Evolutionary conservation across 2,329 filamentous ascomycete genomes (phyloP), one percentile per base, ranked within the genome.

Genomic region (Colletotrichum tropicale): DNA sequence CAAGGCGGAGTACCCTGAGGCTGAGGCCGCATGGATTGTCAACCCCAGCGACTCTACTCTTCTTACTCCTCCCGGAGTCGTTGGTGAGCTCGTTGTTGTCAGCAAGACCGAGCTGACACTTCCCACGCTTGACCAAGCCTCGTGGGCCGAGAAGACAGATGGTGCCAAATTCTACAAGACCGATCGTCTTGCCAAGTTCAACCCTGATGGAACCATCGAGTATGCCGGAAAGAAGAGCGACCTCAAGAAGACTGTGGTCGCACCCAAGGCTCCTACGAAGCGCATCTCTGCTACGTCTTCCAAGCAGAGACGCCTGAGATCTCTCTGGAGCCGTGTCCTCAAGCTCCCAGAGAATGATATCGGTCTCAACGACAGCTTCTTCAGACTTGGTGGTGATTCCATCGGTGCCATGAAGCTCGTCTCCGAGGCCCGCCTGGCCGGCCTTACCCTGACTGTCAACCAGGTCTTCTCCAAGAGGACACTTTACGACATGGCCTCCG

Each of bases 371-470:
- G 88, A 92, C 78, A 91, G 89, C 82, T 92, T 93, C 82, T 92
- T 93, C 85, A 86, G 87, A 5, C 86, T 92, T 0, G 91, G 91
- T 1, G 91, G 91, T 24, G 90, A 92, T 81, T 92, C 91, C 0
- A 89, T 92, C 30, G 83, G 87, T 2, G 90, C 90, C 3, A 93
- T 93, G 90, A 91, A 89, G 80, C 83, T 93, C 1, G 91, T 92
- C 1, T 89, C 90, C 5, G 88, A 89, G 69, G 87, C 89, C 4
- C 84, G 90, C 26, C 83, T 85, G 3, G 86, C 87, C 28, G 87
- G 87, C 0, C 80, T 90, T 66, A 83, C 84, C 9, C 78, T 93
- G 28, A 89, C 86, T 1, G 91, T 93, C 3, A 88, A 89, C 3
- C 86, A 90, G 30, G 88, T 92, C 71, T 92, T 93, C 83, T 83